These are phyloP conservation scores for Phylloporus sp. DNA, from an alignment of 1,284 basidiomycete genomes.

Conservation along the genomic window DNA sequence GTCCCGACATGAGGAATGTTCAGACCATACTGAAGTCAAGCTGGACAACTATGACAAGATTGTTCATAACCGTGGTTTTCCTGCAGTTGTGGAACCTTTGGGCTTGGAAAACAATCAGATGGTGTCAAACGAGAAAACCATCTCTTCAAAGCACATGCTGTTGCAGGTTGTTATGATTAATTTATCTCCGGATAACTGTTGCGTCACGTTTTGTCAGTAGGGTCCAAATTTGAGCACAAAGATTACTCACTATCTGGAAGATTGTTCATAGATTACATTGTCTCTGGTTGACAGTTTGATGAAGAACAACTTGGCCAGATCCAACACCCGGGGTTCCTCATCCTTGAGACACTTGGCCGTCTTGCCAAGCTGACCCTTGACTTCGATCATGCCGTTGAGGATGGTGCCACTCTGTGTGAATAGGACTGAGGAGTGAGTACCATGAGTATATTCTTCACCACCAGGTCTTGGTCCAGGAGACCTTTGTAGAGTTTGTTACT, in stretches of 20 bases:
- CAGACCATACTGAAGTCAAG: neutral
- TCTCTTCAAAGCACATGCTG: neutral
- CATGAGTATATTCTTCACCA: conserved; percentile 99
- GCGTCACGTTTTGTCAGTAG: too few relatives aligned
- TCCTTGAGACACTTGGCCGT: conserved; percentile 99
- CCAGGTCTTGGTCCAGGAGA: conserved; percentile 82
- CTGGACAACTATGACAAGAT: neutral
- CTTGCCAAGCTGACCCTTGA: conserved; percentile 98
- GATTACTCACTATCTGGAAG: conserved; percentile 72
- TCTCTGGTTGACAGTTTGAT: conserved; percentile 96
- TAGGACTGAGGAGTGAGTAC: too few relatives aligned
- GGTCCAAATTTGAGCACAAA: too few relatives aligned
- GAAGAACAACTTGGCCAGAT: conserved; percentile 98
- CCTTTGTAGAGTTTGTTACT: conserved; percentile 95
- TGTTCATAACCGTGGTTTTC: neutral
- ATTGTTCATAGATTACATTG: conserved; percentile 99
- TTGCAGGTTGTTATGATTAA: too few relatives aligned
- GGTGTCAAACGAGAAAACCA: neutral
- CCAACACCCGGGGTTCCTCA: conserved; percentile 85
- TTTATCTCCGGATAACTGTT: too few relatives aligned
- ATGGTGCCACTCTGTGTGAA: too few relatives aligned
- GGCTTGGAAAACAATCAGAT: neutral
- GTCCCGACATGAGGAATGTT: conserved; percentile 6
- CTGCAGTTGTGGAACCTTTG: neutral
- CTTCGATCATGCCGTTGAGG: conserved; percentile 95